Base-by-base conservation (phyloP, 257 asterid genomes). In the Solanum neorickii region DNA sequence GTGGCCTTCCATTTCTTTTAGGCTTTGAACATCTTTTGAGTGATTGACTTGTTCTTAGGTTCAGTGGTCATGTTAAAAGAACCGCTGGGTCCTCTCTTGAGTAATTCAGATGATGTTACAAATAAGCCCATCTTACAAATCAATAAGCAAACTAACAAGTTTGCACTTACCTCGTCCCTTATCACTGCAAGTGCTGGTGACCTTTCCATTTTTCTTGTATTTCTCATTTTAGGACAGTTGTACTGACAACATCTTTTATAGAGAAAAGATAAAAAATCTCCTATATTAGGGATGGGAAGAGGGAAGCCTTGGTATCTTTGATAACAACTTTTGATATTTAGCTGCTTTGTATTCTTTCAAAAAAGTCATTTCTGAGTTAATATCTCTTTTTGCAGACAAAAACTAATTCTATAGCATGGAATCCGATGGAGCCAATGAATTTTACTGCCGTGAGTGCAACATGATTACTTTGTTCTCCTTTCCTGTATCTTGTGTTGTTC, bases 401-500 rank as follows among this genome's bases (percentile, higher is more conserved):
- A 91, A 94, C 97, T 56, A 97, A 97, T 91, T 94, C 98, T 44
- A 92, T 95, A 77, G 94, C 98, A 4, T 97, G 99, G 98, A 97
- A 97, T 83, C 99, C 98, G 12, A 92, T 94, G 98, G 99, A 97
- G 92, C 99, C 99, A 33, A 97, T 97, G 98, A 97, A 97, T 94
- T 97, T 97, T 87, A 97, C 99, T 86, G 97, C 98, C 87, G 98
- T 97, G 94, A 94, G 98, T 76, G 66, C 88, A 27, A 86, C 77
- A 65, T 42, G 69, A 86, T 39, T 80, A 76, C 87, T 83, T 16
- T 15, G 80, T 27, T 59, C 68, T 42, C 12, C 69, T 82, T 49
- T 82, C 18, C 25, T 82, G 69, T 49, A 29, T 29, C 69, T 49
- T 49, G 85, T 29, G 44, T 27, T 80, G 42, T 15, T 82, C 27